Evolutionary conservation across 1,284 basidiomycete species (phyloP).

Genomic region (Inonotus hispidus): DNA sequence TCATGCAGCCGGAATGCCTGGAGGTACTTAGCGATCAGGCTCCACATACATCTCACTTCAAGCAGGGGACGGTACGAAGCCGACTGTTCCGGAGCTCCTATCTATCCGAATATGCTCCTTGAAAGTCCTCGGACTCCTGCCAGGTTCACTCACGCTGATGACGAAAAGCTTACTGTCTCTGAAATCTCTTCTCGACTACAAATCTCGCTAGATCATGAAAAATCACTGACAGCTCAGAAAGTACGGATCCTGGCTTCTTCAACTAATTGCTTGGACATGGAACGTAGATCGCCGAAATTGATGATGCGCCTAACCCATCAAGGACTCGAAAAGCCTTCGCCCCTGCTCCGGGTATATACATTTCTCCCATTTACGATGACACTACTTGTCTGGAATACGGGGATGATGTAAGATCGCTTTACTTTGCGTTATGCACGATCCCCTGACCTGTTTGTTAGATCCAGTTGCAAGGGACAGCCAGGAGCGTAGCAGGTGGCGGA

Average conservation of each 20-base stretch:
- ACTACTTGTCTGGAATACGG: background rate
- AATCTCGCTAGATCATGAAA: background rate
- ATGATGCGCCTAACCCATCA: background rate
- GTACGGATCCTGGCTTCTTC: no score
- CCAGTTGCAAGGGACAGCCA: background rate
- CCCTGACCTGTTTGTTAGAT: background rate
- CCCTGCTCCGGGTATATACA: conserved; percentile 38
- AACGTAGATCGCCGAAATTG: background rate
- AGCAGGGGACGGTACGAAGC: background rate
- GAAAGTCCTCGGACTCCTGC: background rate
- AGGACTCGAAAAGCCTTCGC: conserved; percentile 30
- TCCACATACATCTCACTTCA: background rate
- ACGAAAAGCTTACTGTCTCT: background rate
- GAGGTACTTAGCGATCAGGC: no score
- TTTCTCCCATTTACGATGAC: conserved; percentile 40
- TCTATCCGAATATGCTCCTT: background rate
- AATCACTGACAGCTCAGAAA: background rate
- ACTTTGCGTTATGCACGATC: no score
- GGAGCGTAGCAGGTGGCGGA: background rate
- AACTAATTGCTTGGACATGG: background rate
- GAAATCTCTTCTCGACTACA: background rate
- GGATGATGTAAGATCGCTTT: background rate
- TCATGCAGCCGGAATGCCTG: background rate
- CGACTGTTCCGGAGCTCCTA: no score
- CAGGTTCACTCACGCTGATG: background rate